Percentiles rank a stretch among this genome's conserved stretches.
These are phyloP conservation scores for Xylariomycetidae sp. DNA, from an alignment of 2,329 filamentous ascomycete species.

Conservation along the genomic window DNA sequence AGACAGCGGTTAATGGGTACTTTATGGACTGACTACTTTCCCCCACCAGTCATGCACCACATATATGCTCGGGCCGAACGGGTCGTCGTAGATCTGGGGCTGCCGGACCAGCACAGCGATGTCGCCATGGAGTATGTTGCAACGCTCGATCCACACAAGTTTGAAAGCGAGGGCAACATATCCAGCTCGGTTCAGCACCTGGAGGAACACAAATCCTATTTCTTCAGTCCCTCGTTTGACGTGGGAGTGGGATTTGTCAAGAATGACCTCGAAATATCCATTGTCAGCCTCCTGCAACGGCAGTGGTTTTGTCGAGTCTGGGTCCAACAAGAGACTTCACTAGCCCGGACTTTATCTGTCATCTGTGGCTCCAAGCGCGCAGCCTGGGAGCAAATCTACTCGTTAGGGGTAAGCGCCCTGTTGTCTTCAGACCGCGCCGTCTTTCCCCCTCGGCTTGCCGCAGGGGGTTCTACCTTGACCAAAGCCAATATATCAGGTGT, in stretches of 20 bases:
- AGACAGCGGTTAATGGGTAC: too few relatives aligned
- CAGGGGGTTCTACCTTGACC: too few relatives aligned
- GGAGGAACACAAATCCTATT: slow-evolving; percentile 17
- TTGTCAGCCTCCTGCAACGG: slow-evolving; percentile 17
- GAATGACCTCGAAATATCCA: slow-evolving; percentile 2
- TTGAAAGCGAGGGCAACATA: slow-evolving; percentile 4
- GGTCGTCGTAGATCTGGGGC: slow-evolving; percentile 17
- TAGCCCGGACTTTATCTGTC: too few relatives aligned
- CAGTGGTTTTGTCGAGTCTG: slow-evolving; percentile 20
- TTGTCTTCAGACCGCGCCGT: too few relatives aligned
- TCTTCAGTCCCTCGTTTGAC: slow-evolving; percentile 9
- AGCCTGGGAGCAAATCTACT: slow-evolving; percentile 16
- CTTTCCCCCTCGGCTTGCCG: too few relatives aligned
- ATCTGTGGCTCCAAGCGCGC: slow-evolving; percentile 11
- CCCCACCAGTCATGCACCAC: slow-evolving; percentile 19
- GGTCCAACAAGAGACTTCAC: slow-evolving; percentile 19
- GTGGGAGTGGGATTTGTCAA: background rate
- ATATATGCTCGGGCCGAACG: slow-evolving; percentile 14
- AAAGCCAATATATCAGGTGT: too few relatives aligned
- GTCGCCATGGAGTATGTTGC: slow-evolving; percentile 15
- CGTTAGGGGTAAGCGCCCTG: slow-evolving; percentile 15
- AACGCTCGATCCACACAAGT: slow-evolving; percentile 9
- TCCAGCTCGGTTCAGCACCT: slow-evolving; percentile 8
- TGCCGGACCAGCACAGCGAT: slow-evolving; percentile 12
- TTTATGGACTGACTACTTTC: too few relatives aligned